phyloP scores from a whole-genome alignment of 139 green algal species.

The Chlorella sp. region DNA sequence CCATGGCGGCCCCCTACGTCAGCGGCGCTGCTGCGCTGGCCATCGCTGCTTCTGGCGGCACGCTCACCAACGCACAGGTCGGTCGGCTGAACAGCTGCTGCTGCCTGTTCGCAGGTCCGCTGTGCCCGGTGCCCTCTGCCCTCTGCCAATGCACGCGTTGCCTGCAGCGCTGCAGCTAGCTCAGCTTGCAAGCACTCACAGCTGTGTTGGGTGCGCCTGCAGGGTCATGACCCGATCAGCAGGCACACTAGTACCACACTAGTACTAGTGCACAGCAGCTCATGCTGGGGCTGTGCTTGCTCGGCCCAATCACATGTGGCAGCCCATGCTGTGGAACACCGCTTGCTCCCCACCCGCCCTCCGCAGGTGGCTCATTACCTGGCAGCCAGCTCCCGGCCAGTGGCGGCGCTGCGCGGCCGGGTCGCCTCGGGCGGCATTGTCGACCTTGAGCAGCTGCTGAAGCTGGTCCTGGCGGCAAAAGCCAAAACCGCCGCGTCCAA shows the following conservation, averaged over 20 bases:
- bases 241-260: no score
- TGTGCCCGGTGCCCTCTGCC: no score
- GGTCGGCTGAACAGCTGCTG: background rate
- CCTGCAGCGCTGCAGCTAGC: no score
- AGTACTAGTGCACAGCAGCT: no score
- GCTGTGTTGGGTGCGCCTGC: no score
- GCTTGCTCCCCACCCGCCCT: background rate
- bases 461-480: no score
- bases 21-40: slow-evolving; percentile 66
- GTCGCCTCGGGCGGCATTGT: slow-evolving; percentile 16
- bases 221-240: no score
- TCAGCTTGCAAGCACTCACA: no score
- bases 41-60: slow-evolving; percentile 8
- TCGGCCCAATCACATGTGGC: no score
- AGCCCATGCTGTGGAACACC: no score
- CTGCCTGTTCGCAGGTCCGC: background rate
- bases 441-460: slow-evolving; percentile 3
- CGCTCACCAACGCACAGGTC: slow-evolving; percentile 26
- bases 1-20: slow-evolving; percentile 60
- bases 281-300: no score
- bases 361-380: background rate
- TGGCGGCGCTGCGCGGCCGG: background rate
- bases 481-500: no score
- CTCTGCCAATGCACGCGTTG: background rate
- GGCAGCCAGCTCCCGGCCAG: background rate